Conservation (phyloP, 2,329 filamentous ascomycete species). For the Colletotrichum chrysophilum region DNA sequence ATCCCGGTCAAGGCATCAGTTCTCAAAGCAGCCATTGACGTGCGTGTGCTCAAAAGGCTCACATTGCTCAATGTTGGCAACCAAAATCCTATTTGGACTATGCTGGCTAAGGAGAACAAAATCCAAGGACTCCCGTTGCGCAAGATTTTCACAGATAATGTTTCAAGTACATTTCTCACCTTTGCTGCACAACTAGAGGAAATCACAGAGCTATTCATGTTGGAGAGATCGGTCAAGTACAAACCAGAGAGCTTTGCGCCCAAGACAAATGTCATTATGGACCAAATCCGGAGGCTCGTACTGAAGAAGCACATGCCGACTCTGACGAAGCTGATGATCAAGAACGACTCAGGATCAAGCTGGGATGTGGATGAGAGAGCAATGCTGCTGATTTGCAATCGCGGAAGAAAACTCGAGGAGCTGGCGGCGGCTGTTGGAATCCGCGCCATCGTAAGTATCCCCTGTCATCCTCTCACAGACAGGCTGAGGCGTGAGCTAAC, state of each 20-base stretch:
- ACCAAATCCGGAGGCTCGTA: slow-evolving; percentile 62
- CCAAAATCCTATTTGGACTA: slow-evolving; percentile 64
- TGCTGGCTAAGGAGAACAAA: slow-evolving; percentile 60
- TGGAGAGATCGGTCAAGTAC: slow-evolving; percentile 58
- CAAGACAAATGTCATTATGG: slow-evolving; percentile 54
- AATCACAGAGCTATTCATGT: slow-evolving; percentile 63
- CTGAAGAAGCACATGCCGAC: slow-evolving; percentile 62
- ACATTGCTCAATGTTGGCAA: slow-evolving; percentile 69
- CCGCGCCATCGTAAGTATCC: slow-evolving; percentile 55
- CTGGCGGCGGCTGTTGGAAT: slow-evolving; percentile 61
- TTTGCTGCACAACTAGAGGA: slow-evolving; percentile 57
- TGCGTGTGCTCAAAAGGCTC: slow-evolving; percentile 60
- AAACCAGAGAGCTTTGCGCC: slow-evolving; percentile 59
- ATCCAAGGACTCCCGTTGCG: slow-evolving; percentile 55
- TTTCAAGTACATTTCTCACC: slow-evolving; percentile 58
- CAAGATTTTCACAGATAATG: slow-evolving; percentile 69
- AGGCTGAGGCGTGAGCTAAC: slow-evolving; percentile 1
- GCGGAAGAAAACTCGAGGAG: slow-evolving; percentile 57
- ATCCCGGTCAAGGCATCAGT: slow-evolving; percentile 66
- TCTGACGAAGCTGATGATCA: slow-evolving; percentile 64
- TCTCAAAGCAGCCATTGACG: slow-evolving; percentile 60
- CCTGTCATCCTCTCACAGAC: background rate
- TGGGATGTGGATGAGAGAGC: slow-evolving; percentile 66
- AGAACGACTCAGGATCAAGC: slow-evolving; percentile 54
- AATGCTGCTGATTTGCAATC: slow-evolving; percentile 56